A percentile compares a stretch with the other conserved stretches of the same genome.
Conservation (phyloP, 2,329 filamentous ascomycete species). For the Penicillium crustosum region DNA sequence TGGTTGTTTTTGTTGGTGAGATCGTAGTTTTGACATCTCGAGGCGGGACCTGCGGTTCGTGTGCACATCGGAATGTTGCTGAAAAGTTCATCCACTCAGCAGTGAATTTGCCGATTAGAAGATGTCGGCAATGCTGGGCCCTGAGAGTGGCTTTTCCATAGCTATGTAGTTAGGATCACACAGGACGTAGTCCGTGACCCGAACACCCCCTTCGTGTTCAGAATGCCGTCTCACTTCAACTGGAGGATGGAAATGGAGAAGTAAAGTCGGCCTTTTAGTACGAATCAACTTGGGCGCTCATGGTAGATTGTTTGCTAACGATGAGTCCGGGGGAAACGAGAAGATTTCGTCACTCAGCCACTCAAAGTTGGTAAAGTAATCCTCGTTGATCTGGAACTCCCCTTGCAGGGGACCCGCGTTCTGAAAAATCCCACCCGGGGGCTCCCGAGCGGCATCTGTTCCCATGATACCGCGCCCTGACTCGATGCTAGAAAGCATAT, state of each 20-base stretch:
- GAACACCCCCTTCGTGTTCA: not conserved
- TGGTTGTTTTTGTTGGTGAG: not conserved
- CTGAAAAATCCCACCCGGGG: not conserved
- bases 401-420: conserved; percentile 18
- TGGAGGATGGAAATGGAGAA: not conserved
- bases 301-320: conserved; percentile 16
- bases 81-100: too few relatives aligned
- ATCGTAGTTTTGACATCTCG: not conserved
- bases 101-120: not conserved
- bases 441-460: conserved; percentile 6
- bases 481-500: conserved; percentile 8
- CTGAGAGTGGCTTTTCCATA: too few relatives aligned
- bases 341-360: conserved; percentile 40
- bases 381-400: conserved; percentile 34
- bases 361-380: conserved; percentile 42
- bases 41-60: not conserved
- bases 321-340: conserved; percentile 25
- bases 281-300: not conserved
- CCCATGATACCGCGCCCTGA: conserved; percentile 7
- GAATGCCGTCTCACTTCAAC: too few relatives aligned
- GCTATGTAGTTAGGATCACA: not conserved
- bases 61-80: not conserved
- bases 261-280: not conserved
- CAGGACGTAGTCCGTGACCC: not conserved
- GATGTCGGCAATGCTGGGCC: not conserved